Evolutionary conservation across 1,139 yeast genomes (phyloP).

Genomic region (Yamadazyma pseudoaaseri): DNA sequence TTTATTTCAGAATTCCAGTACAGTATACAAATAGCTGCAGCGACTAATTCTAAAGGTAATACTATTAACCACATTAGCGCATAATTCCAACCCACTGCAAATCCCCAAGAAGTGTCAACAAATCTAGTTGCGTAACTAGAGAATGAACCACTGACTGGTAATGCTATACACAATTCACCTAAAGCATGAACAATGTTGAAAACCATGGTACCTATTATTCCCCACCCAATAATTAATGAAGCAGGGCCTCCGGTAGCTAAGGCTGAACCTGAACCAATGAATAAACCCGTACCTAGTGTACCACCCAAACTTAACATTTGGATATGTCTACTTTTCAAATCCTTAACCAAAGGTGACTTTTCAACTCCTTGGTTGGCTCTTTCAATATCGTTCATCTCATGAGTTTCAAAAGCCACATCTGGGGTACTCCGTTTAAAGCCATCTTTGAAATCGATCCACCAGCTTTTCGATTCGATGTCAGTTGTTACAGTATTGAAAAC

Average conservation of each 20-base stretch:
- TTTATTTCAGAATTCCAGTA: conserved; percentile 61
- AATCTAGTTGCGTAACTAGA: conserved; percentile 68
- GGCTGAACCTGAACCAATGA: conserved; percentile 74
- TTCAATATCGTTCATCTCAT: conserved; percentile 23
- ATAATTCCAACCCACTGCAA: conserved; percentile 79
- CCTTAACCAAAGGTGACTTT: conserved; percentile 35
- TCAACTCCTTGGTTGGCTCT: conserved; percentile 27
- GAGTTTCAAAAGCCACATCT: conserved; percentile 8
- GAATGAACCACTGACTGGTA: conserved; percentile 80
- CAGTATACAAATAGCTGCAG: conserved; percentile 68
- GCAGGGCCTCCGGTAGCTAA: conserved; percentile 78
- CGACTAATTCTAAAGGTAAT: conserved; percentile 72
- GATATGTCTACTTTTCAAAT: conserved; percentile 50
- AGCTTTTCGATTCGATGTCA: background rate
- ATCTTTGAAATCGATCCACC: conserved; percentile 26
- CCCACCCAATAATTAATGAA: conserved; percentile 68
- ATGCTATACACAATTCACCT: conserved; percentile 79
- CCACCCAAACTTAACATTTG: conserved; percentile 70
- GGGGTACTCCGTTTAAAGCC: conserved; percentile 33
- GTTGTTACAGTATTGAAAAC: background rate
- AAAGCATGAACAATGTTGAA: conserved; percentile 79
- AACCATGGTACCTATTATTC: conserved; percentile 65
- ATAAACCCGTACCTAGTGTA: conserved; percentile 65
- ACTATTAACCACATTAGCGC: conserved; percentile 78
- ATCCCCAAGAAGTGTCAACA: conserved; percentile 76